Base-by-base conservation (phyloP, 1,284 basidiomycete species). In the Malassezia pachydermatis region DNA sequence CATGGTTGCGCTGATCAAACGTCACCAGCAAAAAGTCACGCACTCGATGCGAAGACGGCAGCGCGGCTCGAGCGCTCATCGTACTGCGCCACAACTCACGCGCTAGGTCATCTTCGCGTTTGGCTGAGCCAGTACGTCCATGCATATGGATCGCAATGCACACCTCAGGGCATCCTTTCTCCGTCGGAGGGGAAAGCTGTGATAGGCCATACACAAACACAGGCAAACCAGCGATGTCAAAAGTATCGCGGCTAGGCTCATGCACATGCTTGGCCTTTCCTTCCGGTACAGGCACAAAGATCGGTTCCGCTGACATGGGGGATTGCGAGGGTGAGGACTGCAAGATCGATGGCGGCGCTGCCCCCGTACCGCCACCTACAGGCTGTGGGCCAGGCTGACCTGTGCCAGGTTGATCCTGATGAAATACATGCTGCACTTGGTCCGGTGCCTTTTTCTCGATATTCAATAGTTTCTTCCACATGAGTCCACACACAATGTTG, bases 1-100 rank as follows among this genome's bases (percentile, higher is more conserved):
- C 73, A 32, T 74, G 73, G 37, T 74, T 73, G 45, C 73, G 54
- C 10, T 67, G 67, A 39, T 74, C 73, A 23, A 74, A 71, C 5
- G 61, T 58, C 25, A 73, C 69, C 13, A 73, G 48, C 2, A 74
- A 37, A 16, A 72, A 60, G 36, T 70, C 70, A 9, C 58, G 57
- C 35, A 54, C 50, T 4, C 46, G 37, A 16, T 23, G 23, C 39
- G 29, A 19, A 33, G 57, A 53, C 0, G 23, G 20, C 5, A 32
- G 48, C 8, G 10, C 28, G 29, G 55, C 55, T 17, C 59, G 58
- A 11, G 55, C 56, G 4, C 41, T 10, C 35, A 59, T 55, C 13
- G 57, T 53, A 32, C 65, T 54, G n/a, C 19, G 20, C 38, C 56
- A 69, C 25, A 70, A 45, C 35, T 67, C 63, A 5, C 60, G 51